phyloP scores from a whole-genome alignment of 1,139 yeast species.

The Eremothecium coryli region DNA sequence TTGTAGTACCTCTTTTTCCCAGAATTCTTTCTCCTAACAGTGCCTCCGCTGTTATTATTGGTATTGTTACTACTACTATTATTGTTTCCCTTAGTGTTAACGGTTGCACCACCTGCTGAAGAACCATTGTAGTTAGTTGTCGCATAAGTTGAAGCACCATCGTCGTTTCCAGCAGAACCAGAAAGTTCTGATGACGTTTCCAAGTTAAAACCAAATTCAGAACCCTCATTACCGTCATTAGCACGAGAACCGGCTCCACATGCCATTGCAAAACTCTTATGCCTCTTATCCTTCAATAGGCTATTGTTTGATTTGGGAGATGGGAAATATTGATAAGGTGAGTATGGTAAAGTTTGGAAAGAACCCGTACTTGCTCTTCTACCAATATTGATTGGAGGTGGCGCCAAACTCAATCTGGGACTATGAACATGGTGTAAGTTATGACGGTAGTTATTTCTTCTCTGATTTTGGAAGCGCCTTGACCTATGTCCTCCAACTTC shows the following conservation, averaged over 20 bases:
- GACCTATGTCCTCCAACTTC: slow-evolving; percentile 37
- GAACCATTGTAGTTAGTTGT: slow-evolving; percentile 21
- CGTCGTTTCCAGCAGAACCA: slow-evolving; percentile 17
- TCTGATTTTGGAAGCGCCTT: slow-evolving; percentile 12
- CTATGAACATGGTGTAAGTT: slow-evolving; percentile 20
- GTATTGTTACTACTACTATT: slow-evolving; percentile 9
- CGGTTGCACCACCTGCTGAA: slow-evolving; percentile 23
- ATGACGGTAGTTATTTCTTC: slow-evolving; percentile 13
- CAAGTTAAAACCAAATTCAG: slow-evolving; percentile 9
- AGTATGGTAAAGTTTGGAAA: slow-evolving; percentile 5
- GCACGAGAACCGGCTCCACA: slow-evolving; percentile 8
- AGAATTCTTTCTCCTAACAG: slow-evolving; percentile 10
- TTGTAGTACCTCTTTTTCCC: slow-evolving; percentile 7
- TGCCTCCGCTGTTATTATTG: slow-evolving; percentile 5
- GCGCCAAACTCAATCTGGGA: slow-evolving; percentile 50
- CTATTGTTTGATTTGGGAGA: slow-evolving; percentile 4
- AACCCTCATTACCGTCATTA: slow-evolving; percentile 11
- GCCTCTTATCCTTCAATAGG: slow-evolving; percentile 6
- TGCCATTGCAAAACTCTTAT: slow-evolving; percentile 3
- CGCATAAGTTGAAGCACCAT: slow-evolving; percentile 19
- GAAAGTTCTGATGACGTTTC: slow-evolving; percentile 17
- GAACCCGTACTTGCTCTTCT: slow-evolving; percentile 34
- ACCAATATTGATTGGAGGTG: slow-evolving; percentile 60
- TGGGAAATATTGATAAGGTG: slow-evolving; percentile 5
- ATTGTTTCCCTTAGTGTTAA: slow-evolving; percentile 5